Conservation (phyloP, 805 yeast genomes). For the Saccharomycopsis fermentans region DNA sequence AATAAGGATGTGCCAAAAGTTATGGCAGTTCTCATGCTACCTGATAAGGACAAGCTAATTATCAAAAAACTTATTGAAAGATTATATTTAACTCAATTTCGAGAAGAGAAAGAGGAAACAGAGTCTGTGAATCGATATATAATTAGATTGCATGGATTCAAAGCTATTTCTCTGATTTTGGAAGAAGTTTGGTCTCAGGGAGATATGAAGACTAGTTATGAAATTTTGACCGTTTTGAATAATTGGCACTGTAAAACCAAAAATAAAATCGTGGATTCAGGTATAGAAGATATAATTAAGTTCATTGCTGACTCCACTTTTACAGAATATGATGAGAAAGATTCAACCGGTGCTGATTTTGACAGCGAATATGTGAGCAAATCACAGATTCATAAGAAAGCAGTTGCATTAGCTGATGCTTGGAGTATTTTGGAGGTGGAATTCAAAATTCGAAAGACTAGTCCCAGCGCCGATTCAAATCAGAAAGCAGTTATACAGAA, state of each 20-base stretch:
- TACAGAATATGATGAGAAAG: conserved; percentile 4
- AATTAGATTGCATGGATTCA: conserved; percentile 78
- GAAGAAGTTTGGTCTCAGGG: conserved; percentile 29
- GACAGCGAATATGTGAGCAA: background rate
- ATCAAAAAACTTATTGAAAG: conserved; percentile 60
- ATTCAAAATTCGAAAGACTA: background rate
- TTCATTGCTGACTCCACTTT: conserved; percentile 25
- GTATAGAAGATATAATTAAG: conserved; percentile 55
- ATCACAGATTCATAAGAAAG: background rate
- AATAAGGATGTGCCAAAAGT: conserved; percentile 58
- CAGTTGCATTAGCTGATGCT: background rate
- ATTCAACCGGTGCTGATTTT: background rate
- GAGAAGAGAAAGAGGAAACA: conserved; percentile 21
- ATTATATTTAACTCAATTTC: conserved; percentile 41
- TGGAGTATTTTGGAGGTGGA: background rate
- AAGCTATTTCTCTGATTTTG: conserved; percentile 57
- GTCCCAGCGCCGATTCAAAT: background rate
- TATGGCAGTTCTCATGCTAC: conserved; percentile 72
- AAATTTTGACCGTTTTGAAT: conserved; percentile 47
- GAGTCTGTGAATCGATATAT: conserved; percentile 41
- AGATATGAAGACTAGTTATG: conserved; percentile 8
- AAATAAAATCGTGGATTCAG: conserved; percentile 65
- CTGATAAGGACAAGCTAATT: conserved; percentile 51
- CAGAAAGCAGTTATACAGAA: background rate
- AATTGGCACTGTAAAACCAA: conserved; percentile 66